These are phyloP conservation scores for Gorgonomyces haynaldii DNA, from an alignment of 192 early-diverging fungal species.

Conservation along the genomic window DNA sequence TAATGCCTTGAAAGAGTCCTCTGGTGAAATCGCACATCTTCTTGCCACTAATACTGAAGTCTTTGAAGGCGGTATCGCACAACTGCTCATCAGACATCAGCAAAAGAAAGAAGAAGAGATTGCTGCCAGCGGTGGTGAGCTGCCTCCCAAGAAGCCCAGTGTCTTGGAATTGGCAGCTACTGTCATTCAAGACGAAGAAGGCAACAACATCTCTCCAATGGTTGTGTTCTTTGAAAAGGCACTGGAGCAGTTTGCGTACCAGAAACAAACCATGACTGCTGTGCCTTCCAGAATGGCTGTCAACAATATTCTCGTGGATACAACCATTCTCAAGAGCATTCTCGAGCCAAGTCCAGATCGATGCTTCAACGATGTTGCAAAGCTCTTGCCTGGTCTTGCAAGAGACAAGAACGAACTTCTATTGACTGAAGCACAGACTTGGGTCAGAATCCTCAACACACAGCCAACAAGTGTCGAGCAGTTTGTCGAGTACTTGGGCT, in stretches of 20 bases:
- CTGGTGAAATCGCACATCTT: conserved; percentile 27
- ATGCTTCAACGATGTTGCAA: conserved; percentile 45
- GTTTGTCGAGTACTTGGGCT: conserved; percentile 52
- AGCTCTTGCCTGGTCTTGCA: conserved; percentile 39
- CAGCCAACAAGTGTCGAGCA: conserved; percentile 41
- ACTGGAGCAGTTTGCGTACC: conserved; percentile 30
- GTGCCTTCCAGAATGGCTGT: conserved; percentile 28
- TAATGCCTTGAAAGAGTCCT: conserved; percentile 17
- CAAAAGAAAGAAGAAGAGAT: conserved; percentile 7
- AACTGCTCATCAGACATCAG: conserved; percentile 2
- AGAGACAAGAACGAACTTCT: conserved; percentile 51
- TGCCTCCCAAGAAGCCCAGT: neutral
- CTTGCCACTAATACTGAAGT: conserved; percentile 17
- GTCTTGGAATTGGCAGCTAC: conserved; percentile 27
- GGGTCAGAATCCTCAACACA: conserved; percentile 41
- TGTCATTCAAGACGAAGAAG: conserved; percentile 16
- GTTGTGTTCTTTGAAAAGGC: conserved; percentile 40
- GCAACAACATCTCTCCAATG: conserved; percentile 21
- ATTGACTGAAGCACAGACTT: conserved; percentile 43
- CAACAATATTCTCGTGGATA: conserved; percentile 46
- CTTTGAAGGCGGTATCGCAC: conserved; percentile 20
- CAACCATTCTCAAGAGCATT: conserved; percentile 36
- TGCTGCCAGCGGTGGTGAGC: neutral
- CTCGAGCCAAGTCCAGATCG: conserved; percentile 47
- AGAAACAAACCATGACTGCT: conserved; percentile 31